These are phyloP conservation scores for Aspergillus saccharolyticus DNA, from an alignment of 495 filamentous ascomycete genomes.

Conservation along the genomic window DNA sequence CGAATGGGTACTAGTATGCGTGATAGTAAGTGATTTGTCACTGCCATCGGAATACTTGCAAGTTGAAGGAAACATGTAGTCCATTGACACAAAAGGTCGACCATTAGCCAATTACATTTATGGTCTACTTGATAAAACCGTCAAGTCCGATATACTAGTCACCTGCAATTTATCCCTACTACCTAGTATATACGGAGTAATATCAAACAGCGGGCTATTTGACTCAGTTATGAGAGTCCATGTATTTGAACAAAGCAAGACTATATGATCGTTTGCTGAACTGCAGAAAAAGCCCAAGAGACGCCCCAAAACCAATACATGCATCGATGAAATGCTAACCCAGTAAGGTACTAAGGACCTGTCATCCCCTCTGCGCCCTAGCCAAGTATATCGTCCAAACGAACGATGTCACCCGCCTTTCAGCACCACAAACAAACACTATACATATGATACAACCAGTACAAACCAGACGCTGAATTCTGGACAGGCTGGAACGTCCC, in stretches of 20 bases:
- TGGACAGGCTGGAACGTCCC: not conserved
- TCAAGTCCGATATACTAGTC: too few species aligned
- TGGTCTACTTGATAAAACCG: too few species aligned
- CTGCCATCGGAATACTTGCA: too few species aligned
- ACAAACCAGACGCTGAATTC: not conserved
- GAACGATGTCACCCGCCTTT: not conserved
- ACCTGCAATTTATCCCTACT: not conserved
- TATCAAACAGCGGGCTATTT: too few species aligned
- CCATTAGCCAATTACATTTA: too few species aligned
- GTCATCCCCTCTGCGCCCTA: not conserved
- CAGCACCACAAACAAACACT: slow-evolving; percentile 9
- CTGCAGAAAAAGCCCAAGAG: not conserved
- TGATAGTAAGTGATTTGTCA: not conserved
- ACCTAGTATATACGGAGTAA: too few species aligned
- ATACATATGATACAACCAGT: slow-evolving; percentile 19
- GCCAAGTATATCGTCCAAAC: not conserved
- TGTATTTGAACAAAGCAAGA: not conserved
- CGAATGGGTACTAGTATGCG: too few species aligned
- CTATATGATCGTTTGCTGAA: not conserved
- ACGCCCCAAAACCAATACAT: not conserved
- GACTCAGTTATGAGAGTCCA: not conserved
- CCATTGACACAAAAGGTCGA: too few species aligned
- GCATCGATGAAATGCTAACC: not conserved
- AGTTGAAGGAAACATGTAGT: too few species aligned
- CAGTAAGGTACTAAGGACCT: not conserved